Conservation (phyloP, 345 rosid genomes). For the Angophora floribunda region DNA sequence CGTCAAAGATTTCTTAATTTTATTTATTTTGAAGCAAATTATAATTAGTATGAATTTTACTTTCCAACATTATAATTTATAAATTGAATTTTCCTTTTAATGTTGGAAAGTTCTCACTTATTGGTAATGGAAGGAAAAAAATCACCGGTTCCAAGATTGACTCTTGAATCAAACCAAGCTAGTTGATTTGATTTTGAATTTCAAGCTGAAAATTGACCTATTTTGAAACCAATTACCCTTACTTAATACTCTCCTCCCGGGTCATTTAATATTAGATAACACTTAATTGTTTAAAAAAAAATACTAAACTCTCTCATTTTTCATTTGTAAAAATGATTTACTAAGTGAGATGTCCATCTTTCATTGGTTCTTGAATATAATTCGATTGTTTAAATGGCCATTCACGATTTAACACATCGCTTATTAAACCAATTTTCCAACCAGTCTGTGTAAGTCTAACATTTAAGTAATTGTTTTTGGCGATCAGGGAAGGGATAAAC, state of each 20-base stretch:
- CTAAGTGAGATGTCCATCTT: neutral
- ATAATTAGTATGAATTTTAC: too few relatives aligned
- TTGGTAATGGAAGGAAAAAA: neutral
- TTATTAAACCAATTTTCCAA: neutral
- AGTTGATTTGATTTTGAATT: accelerated
- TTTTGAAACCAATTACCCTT: neutral
- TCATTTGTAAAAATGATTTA: neutral
- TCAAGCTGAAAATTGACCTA: accelerated
- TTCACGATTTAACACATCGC: neutral
- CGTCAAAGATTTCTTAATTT: neutral
- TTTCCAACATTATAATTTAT: neutral
- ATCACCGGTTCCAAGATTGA: accelerated
- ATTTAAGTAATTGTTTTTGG: neutral
- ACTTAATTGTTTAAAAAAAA: neutral
- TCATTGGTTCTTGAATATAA: neutral
- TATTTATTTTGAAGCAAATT: neutral
- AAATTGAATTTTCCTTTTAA: neutral
- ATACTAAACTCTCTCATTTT: neutral
- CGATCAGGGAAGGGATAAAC: accelerated
- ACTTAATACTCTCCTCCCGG: neutral
- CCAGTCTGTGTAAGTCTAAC: neutral
- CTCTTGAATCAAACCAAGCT: neutral
- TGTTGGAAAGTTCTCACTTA: neutral
- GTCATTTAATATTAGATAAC: neutral
- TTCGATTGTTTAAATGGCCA: neutral